Conservation (phyloP, 164 flowering plant genomes). For the Macadamia integrifolia region DNA sequence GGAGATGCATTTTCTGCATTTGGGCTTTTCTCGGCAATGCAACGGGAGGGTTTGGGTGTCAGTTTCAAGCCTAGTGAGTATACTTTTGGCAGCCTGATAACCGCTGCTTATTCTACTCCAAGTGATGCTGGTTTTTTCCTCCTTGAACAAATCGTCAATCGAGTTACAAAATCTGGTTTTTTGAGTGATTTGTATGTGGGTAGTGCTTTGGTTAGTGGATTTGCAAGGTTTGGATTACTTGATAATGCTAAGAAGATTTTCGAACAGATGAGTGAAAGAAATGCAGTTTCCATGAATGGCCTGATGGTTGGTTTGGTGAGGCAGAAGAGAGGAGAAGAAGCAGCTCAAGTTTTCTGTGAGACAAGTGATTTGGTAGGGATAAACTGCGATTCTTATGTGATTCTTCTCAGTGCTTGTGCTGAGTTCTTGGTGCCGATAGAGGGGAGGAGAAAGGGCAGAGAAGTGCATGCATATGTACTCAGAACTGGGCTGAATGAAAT, state of each 20-base stretch:
- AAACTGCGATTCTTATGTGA: constrained; percentile 58
- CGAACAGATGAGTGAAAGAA: constrained; percentile 50
- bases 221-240: constrained; percentile 51
- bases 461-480: constrained; percentile 65
- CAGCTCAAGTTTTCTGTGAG: constrained; percentile 44
- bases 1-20: constrained; percentile 50
- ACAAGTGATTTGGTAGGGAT: constrained; percentile 40
- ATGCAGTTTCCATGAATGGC: constrained; percentile 77
- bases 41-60: constrained; percentile 24
- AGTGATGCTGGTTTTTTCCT: constrained; percentile 25
- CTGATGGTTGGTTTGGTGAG: constrained; percentile 80
- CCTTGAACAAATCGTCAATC: constrained; percentile 66
- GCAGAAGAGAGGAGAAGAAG: constrained; percentile 64
- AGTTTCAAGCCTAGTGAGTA: constrained; percentile 59
- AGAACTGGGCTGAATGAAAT: constrained; percentile 39
- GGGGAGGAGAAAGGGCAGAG: constrained; percentile 62
- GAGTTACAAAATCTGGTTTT: constrained; percentile 51
- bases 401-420: constrained; percentile 66
- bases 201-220: constrained; percentile 79
- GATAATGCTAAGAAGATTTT: constrained; percentile 52
- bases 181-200: constrained; percentile 69
- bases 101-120: constrained; percentile 37
- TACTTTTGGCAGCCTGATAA: constrained; percentile 70
- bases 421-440: constrained; percentile 40
- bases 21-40: constrained; percentile 57